These are phyloP conservation scores for Erysiphe pulchra DNA, from an alignment of 2,329 filamentous ascomycete species.

Conservation along the genomic window DNA sequence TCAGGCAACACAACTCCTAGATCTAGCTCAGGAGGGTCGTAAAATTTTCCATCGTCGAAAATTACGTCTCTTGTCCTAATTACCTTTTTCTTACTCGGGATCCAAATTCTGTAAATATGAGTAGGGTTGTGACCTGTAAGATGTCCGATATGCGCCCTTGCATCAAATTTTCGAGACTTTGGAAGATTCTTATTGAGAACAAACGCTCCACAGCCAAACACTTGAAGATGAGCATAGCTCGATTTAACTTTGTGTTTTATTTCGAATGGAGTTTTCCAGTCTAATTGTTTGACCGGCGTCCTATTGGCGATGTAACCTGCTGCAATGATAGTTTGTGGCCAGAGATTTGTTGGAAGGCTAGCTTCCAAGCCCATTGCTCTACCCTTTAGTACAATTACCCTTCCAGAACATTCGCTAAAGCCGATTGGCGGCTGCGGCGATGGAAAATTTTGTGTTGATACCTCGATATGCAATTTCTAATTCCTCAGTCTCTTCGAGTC, in stretches of 20 bases:
- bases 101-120: neutral
- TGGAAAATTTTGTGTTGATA: too few relatives aligned
- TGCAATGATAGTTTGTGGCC: neutral
- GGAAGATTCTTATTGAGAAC: neutral
- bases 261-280: conserved; percentile 1
- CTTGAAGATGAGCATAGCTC: neutral
- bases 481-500: too few relatives aligned
- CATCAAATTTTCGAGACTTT: neutral
- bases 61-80: neutral
- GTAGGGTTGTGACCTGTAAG: neutral
- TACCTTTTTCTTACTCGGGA: neutral
- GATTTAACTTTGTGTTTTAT: neutral
- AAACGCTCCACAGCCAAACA: neutral
- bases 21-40: neutral
- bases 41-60: neutral
- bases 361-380: too few relatives aligned
- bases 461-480: too few relatives aligned
- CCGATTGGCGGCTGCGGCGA: too few relatives aligned
- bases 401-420: neutral
- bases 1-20: neutral
- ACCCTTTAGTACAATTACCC: neutral
- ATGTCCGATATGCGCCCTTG: neutral
- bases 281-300: neutral
- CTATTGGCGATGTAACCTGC: neutral
- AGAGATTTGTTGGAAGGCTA: neutral